Conservation (phyloP, 2,329 filamentous ascomycete genomes). For the Zarea fungicola region DNA sequence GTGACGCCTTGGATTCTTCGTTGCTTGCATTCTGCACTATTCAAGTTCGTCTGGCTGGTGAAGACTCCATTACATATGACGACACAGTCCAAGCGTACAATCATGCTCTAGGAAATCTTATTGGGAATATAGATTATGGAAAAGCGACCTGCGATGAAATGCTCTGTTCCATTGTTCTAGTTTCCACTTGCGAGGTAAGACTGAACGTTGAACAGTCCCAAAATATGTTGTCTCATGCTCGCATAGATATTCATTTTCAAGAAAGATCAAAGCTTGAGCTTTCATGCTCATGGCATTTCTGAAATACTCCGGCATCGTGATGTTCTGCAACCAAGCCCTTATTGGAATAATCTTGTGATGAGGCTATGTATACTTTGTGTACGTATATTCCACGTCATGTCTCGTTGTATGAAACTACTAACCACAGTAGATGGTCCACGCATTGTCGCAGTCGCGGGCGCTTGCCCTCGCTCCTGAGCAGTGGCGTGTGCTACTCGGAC, state of each 20-base stretch:
- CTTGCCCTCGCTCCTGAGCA: background rate
- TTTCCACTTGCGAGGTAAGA: background rate
- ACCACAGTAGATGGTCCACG: background rate
- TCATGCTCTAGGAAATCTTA: background rate
- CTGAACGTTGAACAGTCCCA: background rate
- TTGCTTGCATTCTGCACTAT: background rate
- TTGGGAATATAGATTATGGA: background rate
- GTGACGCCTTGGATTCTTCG: background rate
- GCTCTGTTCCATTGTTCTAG: background rate
- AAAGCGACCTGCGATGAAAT: background rate
- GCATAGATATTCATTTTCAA: background rate
- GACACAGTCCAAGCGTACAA: background rate
- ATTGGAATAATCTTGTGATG: background rate
- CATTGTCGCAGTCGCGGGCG: background rate
- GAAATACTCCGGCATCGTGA: background rate
- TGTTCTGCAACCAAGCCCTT: background rate
- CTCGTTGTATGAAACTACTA: background rate
- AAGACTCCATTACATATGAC: background rate
- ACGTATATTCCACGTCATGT: background rate
- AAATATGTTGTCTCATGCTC: background rate
- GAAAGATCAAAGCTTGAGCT: background rate
- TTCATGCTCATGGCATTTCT: background rate
- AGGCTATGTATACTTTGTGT: background rate
- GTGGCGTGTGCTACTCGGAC: background rate
- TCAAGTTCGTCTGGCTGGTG: background rate